Percentiles rank a stretch among this genome's conserved stretches.
Evolutionary conservation across 345 rosid genomes (phyloP).

Genomic region (Salix viminalis): DNA sequence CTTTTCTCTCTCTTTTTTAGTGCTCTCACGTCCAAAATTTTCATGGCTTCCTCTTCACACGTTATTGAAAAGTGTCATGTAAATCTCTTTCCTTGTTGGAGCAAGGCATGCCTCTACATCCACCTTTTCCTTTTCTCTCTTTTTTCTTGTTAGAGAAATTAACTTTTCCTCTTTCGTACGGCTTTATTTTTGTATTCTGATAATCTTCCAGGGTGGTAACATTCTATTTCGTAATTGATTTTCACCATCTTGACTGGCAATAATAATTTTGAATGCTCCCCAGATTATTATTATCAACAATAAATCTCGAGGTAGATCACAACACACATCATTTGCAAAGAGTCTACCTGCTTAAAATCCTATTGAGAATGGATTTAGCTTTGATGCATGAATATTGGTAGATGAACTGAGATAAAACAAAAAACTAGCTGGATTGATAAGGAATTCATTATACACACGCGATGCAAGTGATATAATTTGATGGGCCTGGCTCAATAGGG

Average conservation of each 20-base stretch:
- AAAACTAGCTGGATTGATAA: too few relatives aligned
- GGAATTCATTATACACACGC: background rate
- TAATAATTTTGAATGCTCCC: too few relatives aligned
- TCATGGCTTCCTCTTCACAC: background rate
- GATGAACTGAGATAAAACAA: background rate
- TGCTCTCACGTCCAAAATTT: background rate
- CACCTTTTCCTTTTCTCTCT: background rate
- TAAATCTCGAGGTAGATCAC: too few relatives aligned
- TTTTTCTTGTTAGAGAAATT: background rate
- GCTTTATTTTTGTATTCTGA: background rate
- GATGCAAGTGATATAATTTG: background rate
- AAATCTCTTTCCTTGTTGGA: background rate
- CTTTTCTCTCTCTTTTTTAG: background rate
- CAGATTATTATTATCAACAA: too few relatives aligned
- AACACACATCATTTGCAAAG: too few relatives aligned
- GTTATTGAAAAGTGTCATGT: background rate
- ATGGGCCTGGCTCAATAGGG: background rate
- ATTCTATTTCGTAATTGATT: background rate
- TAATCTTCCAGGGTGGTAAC: background rate
- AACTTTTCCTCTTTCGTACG: background rate
- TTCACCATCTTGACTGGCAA: background rate
- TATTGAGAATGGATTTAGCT: too few relatives aligned
- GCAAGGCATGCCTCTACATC: background rate
- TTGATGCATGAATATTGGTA: too few relatives aligned
- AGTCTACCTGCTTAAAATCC: too few relatives aligned